Base-by-base conservation (phyloP, 495 filamentous ascomycete genomes). In the Annulohypoxylon maeteangense region DNA sequence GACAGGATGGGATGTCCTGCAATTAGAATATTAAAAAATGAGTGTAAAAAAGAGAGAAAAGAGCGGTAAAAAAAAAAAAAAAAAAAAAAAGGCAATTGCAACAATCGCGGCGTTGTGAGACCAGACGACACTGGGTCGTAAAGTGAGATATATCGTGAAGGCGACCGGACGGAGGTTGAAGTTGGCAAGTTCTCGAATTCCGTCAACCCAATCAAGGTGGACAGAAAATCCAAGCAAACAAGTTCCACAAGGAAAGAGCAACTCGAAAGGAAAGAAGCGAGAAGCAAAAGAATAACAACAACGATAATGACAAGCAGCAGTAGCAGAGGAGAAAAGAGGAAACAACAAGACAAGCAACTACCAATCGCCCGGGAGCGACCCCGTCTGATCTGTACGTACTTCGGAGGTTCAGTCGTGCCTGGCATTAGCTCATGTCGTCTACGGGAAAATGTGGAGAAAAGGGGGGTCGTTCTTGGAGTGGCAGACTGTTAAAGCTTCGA, bases 401-500 rank as follows among this genome's bases (percentile, higher is more conserved):
- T 62, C 45, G 31, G 58, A 50, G 60, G 36, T 48, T 55, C 58
- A 61, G 50, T 73, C 57, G 70, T 73, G 38, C 70, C 65, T 73
- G 65, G 65, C 70, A 73, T 69, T 69, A 73, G 70, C 61, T 62
- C 27, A 62, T 65, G 25, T 69, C 70, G 65, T 66, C 56, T 69
- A 73, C 47, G 47, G 3, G 57, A 29, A 65, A 62, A 44, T 73
- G 51, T 69, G 65, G 70, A 7, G 70, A 66, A 73, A 64, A 73
- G 59, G 31, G 56, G 68, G 68, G 64, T 47, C 59, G 50, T 63
- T 63, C 42, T 29, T 63, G 32, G 38, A 61, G 47, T 3, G 12
- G 23, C 12, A n/a, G 22, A 51, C 47, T 55, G 54, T 31, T 48
- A 53, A 56, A 60, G 55, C 60, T 61, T 68, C 60, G 44, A 59